Percentiles rank a stretch among this genome's conserved stretches.
phyloP scores from a whole-genome alignment of 1,139 yeast genomes.

The Yamadazyma dendronema region DNA sequence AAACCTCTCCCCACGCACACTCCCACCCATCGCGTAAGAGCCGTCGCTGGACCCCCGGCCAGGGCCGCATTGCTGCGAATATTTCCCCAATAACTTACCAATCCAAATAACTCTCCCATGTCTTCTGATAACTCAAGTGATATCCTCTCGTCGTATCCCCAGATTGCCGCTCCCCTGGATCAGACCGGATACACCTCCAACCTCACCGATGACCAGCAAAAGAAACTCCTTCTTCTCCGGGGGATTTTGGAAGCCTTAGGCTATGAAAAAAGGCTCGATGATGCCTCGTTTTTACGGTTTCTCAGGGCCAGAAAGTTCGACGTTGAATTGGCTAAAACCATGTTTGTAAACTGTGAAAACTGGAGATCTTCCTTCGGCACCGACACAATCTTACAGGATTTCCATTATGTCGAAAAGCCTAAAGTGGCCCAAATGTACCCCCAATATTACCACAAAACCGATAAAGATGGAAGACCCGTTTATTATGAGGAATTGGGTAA shows the following conservation, averaged over 20 bases:
- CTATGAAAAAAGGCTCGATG: slow-evolving; percentile 75
- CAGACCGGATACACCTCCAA: slow-evolving; percentile 82
- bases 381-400: slow-evolving; percentile 80
- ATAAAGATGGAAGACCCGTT: slow-evolving; percentile 94
- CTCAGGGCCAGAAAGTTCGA: slow-evolving; percentile 95
- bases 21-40: too few species aligned
- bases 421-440: slow-evolving; percentile 88
- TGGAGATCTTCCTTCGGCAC: slow-evolving; percentile 91
- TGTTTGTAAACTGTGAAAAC: slow-evolving; percentile 84
- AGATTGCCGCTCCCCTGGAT: slow-evolving; percentile 55
- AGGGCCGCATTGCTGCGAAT: too few species aligned
- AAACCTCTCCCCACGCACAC: too few species aligned
- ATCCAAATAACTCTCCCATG: too few species aligned
- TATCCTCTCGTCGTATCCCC: slow-evolving; percentile 83
- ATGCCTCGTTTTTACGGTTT: slow-evolving; percentile 82
- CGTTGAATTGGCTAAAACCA: slow-evolving; percentile 68
- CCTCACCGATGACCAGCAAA: slow-evolving; percentile 66
- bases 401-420: slow-evolving; percentile 87
- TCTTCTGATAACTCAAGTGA: too few species aligned
- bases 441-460: slow-evolving; percentile 95
- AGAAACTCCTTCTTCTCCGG: slow-evolving; percentile 57
- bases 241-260: slow-evolving; percentile 60
- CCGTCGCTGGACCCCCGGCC: too few species aligned
- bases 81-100: neutral
- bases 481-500: slow-evolving; percentile 92